phyloP scores from a whole-genome alignment of 192 early-diverging fungal genomes.

The Phlyctochytrium arcticum region DNA sequence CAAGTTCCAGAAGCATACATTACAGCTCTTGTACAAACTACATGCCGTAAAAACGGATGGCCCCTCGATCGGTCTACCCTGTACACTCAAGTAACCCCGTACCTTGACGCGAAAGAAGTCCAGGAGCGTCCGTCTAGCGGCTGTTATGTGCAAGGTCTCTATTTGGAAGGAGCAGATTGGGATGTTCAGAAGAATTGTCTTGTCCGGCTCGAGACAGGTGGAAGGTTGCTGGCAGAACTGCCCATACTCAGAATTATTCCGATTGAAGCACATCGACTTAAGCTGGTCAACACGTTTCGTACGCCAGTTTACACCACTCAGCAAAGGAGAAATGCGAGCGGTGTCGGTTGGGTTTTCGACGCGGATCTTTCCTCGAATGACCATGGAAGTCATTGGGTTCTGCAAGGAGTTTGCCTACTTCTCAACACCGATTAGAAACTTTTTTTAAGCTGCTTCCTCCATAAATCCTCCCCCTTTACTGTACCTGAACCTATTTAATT shows the following conservation, averaged over 20 bases:
- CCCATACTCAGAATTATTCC: constrained; percentile 62
- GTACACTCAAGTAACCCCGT: constrained; percentile 59
- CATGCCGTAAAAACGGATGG: constrained; percentile 61
- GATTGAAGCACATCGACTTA: constrained; percentile 53
- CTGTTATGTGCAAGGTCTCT: constrained; percentile 58
- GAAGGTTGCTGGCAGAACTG: constrained; percentile 49
- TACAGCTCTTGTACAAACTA: constrained; percentile 57
- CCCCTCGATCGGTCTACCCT: constrained; percentile 57
- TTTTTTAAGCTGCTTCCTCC: no score
- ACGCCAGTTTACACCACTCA: constrained; percentile 64
- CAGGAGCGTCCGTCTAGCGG: constrained; percentile 50
- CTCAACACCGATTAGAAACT: constrained; percentile 52
- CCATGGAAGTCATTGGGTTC: constrained; percentile 57
- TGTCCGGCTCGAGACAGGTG: constrained; percentile 50
- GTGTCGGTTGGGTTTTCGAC: constrained; percentile 65
- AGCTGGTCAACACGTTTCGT: constrained; percentile 60
- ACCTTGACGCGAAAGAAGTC: constrained; percentile 48
- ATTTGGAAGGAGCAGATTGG: constrained; percentile 62
- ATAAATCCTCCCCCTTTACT: no score
- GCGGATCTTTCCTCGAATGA: constrained; percentile 54
- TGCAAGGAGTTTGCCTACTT: constrained; percentile 56
- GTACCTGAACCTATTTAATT: no score
- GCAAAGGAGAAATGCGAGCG: constrained; percentile 54
- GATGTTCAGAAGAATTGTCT: constrained; percentile 39
- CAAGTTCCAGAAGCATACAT: constrained; percentile 63